Base-by-base conservation (phyloP, 2,329 filamentous ascomycete species). In the Sporothrix variecibatus region DNA sequence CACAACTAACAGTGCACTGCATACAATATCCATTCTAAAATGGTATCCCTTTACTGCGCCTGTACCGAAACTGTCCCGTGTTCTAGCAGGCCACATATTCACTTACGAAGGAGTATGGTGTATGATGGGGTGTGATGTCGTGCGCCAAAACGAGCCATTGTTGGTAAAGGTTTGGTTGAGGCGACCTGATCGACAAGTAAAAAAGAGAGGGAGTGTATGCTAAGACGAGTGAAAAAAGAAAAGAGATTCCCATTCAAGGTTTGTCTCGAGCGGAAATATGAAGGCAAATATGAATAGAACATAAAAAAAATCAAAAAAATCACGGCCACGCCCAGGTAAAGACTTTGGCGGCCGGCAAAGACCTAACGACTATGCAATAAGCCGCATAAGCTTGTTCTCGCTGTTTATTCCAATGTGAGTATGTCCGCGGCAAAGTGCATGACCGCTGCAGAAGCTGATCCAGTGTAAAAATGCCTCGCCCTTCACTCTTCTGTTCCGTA, bases 341-440 rank as follows among this genome's bases (percentile, higher is more conserved):
- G 34, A 46, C 38, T 43, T 5, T 68, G 65, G 43, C 43, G 62
- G 62, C 62, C 31, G 17, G 58, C 58, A 67, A 67, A 12, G 23
- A 20, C 17, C 4, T 15, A 49, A 49, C 40, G 15, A 17, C 15
- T 28, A 46, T 46, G 38, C 62, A 65, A 46, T 28, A 46, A 67
- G 38, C 62, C n/a, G 40, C 62, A 20, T 28, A 46, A 8, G 62
- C 23, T 43, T 38, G 62, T 38, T 28, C 15, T 46, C n/a, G 23
- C 38, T 40, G n/a, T 49, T n/a, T n/a, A 12, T 26, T n/a, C 9
- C 4, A 17, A 23, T 0, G 46, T 26, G 20, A 51, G 67, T 7
- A 38, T 26, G 9, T 38, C 49, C 56, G 67, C 28, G 67, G 67
- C 67, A 70, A 56, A 56, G 67, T 56, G 67, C 67, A 70, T 70